phyloP scores from a whole-genome alignment of 768 basidiomycete species.

The Amanita rimosa region DNA sequence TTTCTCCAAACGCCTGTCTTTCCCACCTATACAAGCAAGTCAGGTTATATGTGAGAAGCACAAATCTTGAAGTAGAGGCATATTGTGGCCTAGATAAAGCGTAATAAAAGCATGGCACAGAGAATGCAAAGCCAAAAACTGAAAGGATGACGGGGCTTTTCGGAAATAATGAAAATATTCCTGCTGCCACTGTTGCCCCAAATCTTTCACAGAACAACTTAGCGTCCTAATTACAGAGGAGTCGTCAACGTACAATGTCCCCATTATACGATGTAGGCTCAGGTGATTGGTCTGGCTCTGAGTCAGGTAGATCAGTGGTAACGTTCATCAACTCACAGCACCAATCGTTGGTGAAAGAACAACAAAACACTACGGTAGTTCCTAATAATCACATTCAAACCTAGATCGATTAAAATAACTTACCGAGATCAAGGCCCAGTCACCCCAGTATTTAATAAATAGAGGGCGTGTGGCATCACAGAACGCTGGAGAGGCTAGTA shows the following conservation, averaged over 20 bases:
- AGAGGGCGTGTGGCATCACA: constrained; percentile 64
- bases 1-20: background rate
- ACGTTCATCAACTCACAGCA: constrained; percentile 34
- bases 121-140: constrained; percentile 80
- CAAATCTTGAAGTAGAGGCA: constrained; percentile 66
- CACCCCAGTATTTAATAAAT: constrained; percentile 78
- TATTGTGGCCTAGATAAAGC: constrained; percentile 73
- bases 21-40: constrained; percentile 63
- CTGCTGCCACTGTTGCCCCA: constrained; percentile 70
- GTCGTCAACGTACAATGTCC: constrained; percentile 55
- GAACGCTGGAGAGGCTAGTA: constrained; percentile 85
- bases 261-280: constrained; percentile 71
- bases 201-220: constrained; percentile 29
- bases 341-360: constrained; percentile 89
- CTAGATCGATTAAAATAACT: constrained; percentile 13
- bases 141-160: constrained; percentile 67
- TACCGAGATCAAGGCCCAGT: constrained; percentile 94
- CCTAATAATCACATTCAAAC: background rate
- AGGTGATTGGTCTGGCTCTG: constrained; percentile 68
- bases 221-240: background rate
- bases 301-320: constrained; percentile 1
- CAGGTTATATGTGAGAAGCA: constrained; percentile 82
- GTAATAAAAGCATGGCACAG: constrained; percentile 89
- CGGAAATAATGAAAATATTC: constrained; percentile 63
- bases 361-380: constrained; percentile 57